Base-by-base conservation (phyloP, 495 filamentous ascomycete species). In the Xylaria sp. region DNA sequence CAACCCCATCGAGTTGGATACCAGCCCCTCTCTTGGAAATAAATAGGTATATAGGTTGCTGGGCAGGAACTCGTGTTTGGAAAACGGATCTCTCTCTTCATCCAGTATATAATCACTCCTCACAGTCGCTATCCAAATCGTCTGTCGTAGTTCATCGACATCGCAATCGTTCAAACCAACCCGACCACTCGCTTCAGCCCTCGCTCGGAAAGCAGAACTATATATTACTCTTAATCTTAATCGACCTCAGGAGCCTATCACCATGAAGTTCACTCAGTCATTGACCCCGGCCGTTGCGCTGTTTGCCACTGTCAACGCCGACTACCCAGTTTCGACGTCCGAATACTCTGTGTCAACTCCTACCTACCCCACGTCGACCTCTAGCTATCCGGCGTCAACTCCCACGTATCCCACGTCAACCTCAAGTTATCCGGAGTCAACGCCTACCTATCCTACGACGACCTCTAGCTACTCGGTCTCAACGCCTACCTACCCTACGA, bases 181-280 rank as follows among this genome's bases (percentile, higher is more conserved):
- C 73, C 71, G 71, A 62, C 61, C 68, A 70, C 68, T 70, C 68
- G 68, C 53, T 72, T 78, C 71, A 66, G 73, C 72, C 29, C 14
- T 67, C 62, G 58, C 63, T 65, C 53, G 57, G 15, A 67, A 61
- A 75, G 50, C 69, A 62, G 6, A 67, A 64, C 41, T 66, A 35
- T 48, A 26, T 57, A 26, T 31, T 63, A 35, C 52, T 72, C 9
- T 64, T 71, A 71, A 71, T 64, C 73, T 58, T 55, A 73, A 71
- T 71, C 65, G 73, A 62, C 65, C 50, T 1, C 9, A 35, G 17
- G 19, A 57, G 70, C 67, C 65, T 64, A 57, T 70, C 77, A 81
- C 71, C 5, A 82, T 84, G 82, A 80, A 78, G 76, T 70, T 79
- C 71, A 64, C 73, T 64, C 79, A 80, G 69, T 65, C 80, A 44